Evolutionary conservation across 805 yeast genomes (phyloP), one percentile per base, ranked within the genome.

Genomic region (Wickerhamomyces hampshirensis): DNA sequence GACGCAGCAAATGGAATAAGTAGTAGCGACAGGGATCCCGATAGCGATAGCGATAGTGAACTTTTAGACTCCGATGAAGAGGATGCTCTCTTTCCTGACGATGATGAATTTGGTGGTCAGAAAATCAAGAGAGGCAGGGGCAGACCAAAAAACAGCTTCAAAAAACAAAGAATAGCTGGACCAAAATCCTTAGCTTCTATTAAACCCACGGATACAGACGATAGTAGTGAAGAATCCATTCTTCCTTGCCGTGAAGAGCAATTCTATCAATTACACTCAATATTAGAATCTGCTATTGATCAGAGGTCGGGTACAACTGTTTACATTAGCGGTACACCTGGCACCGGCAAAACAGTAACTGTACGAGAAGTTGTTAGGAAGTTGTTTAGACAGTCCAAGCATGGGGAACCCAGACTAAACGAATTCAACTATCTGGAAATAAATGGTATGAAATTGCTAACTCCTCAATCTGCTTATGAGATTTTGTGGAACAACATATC

Each of bases 341-440:
- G 99, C 7, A 91, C 94, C 2, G 98, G 98, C 10, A 93, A 93
- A 55, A 91, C 98, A 0, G 93, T 95, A 4, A 91, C 98, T 0
- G 79, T 91, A 3, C 64, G 95, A 37, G 95, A 88, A 51, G 97
- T 84, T 0, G 72, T 93, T 18, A 71, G 76, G 23, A 87, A 83
- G 50, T 60, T 93, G 24, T 69, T 72, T 30, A 53, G 58, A 12
- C 60, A 62, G n/a, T 8, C 24, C 11, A 21, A 11, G 11, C 51
- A 58, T 8, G 50, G 52, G n/a, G 65, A 58, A 11, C 60, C 59
- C 4, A 69, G 63, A 28, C 36, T 73, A 23, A 59, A 62, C 3
- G 55, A 59, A 11, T 93, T 93, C 55, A 76, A 78, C 31, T 91
- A 74, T 58, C 60, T 86, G 5, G 99, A 93, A 56, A 81, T 93